Base-by-base conservation (phyloP, 2,329 filamentous ascomycete species). In the Sodiomyces alkalinus region DNA sequence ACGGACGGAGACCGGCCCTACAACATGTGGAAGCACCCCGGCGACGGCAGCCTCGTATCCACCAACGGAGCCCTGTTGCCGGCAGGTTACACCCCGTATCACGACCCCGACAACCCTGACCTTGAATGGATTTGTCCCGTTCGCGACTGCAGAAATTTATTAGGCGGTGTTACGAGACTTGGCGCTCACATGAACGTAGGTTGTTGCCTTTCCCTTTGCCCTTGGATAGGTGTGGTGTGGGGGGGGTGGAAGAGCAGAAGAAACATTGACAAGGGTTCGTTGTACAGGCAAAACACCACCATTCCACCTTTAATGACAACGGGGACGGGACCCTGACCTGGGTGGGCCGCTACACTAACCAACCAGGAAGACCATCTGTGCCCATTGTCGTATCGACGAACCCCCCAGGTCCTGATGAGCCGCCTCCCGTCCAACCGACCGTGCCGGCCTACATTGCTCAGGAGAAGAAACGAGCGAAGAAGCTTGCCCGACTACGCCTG, bases 41-140 rank as follows among this genome's bases (percentile, higher is more conserved):
- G 19, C 27, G 14, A 12, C 21, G 21, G 13, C n/a, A 17, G 7
- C 15, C 21, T 13, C 11, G 13, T 6, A 3, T 17, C 10, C 14
- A 22, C 21, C n/a, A 29, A 29, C n/a, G 53, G 55, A 4, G 43
- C 39, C 13, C 19, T 56, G 8, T 32, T 56, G 19, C 55, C 55
- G 1, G 33, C 38, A 3, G 39, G 38, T 5, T 56, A 58, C 30
- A 31, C 40, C 22, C 24, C 45, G 4, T 38, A 46, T 14, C 26
- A 36, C 6, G 32, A 48, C 22, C 35, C 37, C 1, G 15, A 33
- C 0, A 31, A 27, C 19, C 48, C 40, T 0, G 56, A 39, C 28
- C n/a, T n/a, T n/a, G n/a, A n/a, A n/a, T n/a, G n/a, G n/a, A 35
- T 55, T 11, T 59, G 56, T 20, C 51, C 56, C 5, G 43, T 58